Percentiles rank a stretch among this genome's conserved stretches.
phyloP scores from a whole-genome alignment of 2,329 filamentous ascomycete genomes.

The Teratosphaeria nubilosa region DNA sequence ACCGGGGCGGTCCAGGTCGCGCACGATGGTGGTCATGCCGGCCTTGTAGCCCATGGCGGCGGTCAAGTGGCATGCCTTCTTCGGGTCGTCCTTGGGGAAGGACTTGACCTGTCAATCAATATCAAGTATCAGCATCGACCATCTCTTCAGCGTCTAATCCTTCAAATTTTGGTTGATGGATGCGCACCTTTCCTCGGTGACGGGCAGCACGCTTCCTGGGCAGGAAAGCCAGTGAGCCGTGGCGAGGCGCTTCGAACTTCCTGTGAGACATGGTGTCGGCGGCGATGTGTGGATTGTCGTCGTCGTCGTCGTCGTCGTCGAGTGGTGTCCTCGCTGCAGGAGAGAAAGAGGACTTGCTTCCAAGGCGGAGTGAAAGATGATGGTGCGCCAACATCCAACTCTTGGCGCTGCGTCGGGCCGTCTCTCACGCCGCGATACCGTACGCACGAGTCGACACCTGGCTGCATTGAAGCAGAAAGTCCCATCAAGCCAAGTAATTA shows the following conservation, averaged over 20 bases:
- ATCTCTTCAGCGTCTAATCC: neutral
- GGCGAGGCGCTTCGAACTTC: slow-evolving; percentile 80
- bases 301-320: neutral
- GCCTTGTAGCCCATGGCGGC: slow-evolving; percentile 99
- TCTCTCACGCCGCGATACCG: neutral
- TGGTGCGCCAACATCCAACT: neutral
- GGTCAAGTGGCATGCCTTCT: slow-evolving; percentile 98
- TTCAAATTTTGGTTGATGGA: neutral
- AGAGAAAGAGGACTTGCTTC: neutral
- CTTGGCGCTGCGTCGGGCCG: neutral
- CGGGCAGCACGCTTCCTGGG: slow-evolving; percentile 75
- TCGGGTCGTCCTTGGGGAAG: slow-evolving; percentile 99
- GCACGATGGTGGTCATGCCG: slow-evolving; percentile 99
- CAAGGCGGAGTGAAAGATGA: neutral
- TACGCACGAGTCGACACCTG: neutral
- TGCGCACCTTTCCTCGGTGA: slow-evolving; percentile 78
- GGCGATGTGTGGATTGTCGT: neutral
- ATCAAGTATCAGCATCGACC: neutral
- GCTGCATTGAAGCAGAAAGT: neutral
- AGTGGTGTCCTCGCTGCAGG: neutral
- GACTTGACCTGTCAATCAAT: slow-evolving; percentile 36
- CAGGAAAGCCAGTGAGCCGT: slow-evolving; percentile 55
- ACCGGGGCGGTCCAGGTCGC: slow-evolving; percentile 96
- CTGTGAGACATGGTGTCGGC: slow-evolving; percentile 35
- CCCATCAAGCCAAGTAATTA: too few species aligned